phyloP scores from a whole-genome alignment of 495 filamentous ascomycete species.

The Neohortaea acidophila region DNA sequence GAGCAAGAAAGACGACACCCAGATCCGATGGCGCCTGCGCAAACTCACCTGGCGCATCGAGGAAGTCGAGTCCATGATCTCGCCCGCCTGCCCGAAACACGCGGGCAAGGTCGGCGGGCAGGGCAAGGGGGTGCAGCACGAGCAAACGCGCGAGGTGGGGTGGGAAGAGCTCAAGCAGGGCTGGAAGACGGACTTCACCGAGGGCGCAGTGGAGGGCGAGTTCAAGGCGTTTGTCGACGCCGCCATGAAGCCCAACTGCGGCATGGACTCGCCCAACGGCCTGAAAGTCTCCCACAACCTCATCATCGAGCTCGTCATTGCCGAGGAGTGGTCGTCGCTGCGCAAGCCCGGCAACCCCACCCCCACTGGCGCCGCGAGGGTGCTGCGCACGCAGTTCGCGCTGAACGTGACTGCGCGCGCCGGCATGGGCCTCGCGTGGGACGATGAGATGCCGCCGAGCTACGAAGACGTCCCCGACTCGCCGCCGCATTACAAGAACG shows the following conservation, averaged over 20 bases:
- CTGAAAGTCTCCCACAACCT: constrained; percentile 68
- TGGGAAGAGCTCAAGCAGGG: constrained; percentile 61
- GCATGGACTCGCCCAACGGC: constrained; percentile 63
- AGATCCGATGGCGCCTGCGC: constrained; percentile 72
- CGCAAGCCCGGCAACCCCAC: constrained; percentile 55
- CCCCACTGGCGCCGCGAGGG: constrained; percentile 78
- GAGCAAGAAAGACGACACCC: constrained; percentile 38
- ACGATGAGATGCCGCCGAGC: constrained; percentile 85
- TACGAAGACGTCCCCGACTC: constrained; percentile 88
- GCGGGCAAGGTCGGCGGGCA: constrained; percentile 52
- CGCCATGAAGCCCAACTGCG: constrained; percentile 52
- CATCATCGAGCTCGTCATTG: constrained; percentile 84
- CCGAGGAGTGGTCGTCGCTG: constrained; percentile 71
- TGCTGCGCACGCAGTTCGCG: constrained; percentile 85
- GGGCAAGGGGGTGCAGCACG: constrained; percentile 61
- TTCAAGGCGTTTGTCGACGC: constrained; percentile 57
- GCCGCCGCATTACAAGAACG: constrained; percentile 53
- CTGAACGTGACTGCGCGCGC: constrained; percentile 64
- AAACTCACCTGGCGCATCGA: constrained; percentile 89
- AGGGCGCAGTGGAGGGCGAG: constrained; percentile 55
- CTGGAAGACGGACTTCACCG: constrained; percentile 82
- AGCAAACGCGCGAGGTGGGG: constrained; percentile 61
- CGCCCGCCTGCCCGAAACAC: constrained; percentile 70
- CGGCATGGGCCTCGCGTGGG: constrained; percentile 90
- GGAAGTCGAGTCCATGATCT: constrained; percentile 63